Evolutionary conservation across 1,284 basidiomycete species (phyloP), one percentile per base, ranked within the genome.

Genomic region (Meira miltonrushii): DNA sequence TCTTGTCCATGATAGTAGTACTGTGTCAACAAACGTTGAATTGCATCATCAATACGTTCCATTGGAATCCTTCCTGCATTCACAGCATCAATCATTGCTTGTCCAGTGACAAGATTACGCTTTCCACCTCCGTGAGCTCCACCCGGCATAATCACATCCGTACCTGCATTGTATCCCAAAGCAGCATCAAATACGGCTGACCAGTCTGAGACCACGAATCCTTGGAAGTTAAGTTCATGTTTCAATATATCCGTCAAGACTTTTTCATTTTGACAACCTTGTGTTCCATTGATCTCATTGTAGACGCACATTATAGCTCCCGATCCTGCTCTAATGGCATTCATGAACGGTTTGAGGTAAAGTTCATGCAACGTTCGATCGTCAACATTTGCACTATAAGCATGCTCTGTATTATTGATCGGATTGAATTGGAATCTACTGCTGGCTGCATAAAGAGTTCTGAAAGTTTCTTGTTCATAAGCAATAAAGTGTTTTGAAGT

Each of bases 171-270:
- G 84, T 82, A 19, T 81, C 80, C 77, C 19, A 74, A 9, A 17
- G 43, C 2, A 17, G 43, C 2, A 25, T 44, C 23, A 25, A 44
- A 44, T 4, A 44, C 43, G 9, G 43, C 43, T 17, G 43, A 44
- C 66, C 66, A 74, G 41, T 71, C 68, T n/a, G 66, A 69, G 79
- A 84, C 81, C 53, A 85, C 81, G 67, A 83, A 88, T 23, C 89
- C 89, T 77, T 87, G 86, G 82, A 90, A 92, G 2, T 86, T 87
- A 58, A 85, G 82, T 76, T 90, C 87, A 17, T 82, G 82, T 79
- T 89, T 89, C 55, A 89, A 79, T 21, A 88, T 80, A 15, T 84
- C 84, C 72, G 88, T 89, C 61, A 88, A 77, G 6, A 82, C 82
- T 72, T 85, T 82, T 60, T 83, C 82, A 71, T 88, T 88, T 68